phyloP scores from a whole-genome alignment of 1,139 yeast genomes.

The Candida buenavistaensis region DNA sequence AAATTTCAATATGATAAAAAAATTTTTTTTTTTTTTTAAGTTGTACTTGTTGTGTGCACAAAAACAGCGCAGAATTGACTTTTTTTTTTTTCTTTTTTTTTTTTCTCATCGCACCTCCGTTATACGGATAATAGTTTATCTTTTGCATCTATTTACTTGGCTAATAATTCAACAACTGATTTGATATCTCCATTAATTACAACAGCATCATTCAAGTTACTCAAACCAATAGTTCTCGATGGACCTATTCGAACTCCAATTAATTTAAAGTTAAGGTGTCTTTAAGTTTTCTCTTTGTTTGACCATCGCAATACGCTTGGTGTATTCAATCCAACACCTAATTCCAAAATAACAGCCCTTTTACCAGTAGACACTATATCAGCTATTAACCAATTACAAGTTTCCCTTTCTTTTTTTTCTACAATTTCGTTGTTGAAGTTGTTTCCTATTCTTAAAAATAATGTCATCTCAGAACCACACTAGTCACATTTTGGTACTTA shows the following conservation, averaged over 20 bases:
- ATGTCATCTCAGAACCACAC: constrained; percentile 10
- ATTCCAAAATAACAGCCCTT: constrained; percentile 9
- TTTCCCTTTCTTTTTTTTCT: constrained; percentile 1
- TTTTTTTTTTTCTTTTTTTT: constrained; percentile 1
- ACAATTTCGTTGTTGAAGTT: constrained; percentile 7
- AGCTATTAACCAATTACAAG: constrained; percentile 2
- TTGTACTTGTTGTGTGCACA: constrained; percentile 2
- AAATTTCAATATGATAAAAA: not conserved
- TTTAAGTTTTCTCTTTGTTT: constrained; percentile 7
- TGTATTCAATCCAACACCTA: constrained; percentile 12
- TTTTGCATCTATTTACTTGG: constrained; percentile 1
- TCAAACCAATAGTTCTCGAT: constrained; percentile 5
- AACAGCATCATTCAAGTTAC: constrained; percentile 3
- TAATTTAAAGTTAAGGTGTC: constrained; percentile 7
- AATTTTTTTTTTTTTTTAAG: not conserved
- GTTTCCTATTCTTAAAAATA: constrained; percentile 10
- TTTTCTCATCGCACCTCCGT: constrained; percentile 1
- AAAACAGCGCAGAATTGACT: constrained; percentile 1
- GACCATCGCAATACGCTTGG: constrained; percentile 11
- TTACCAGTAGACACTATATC: not conserved
- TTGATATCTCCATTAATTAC: constrained; percentile 9
- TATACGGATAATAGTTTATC: not conserved
- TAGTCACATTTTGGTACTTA: constrained; percentile 10
- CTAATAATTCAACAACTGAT: constrained; percentile 3
- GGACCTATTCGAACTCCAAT: constrained; percentile 11